Conservation (phyloP, 495 filamentous ascomycete genomes). For the Choiromyces venosus region DNA sequence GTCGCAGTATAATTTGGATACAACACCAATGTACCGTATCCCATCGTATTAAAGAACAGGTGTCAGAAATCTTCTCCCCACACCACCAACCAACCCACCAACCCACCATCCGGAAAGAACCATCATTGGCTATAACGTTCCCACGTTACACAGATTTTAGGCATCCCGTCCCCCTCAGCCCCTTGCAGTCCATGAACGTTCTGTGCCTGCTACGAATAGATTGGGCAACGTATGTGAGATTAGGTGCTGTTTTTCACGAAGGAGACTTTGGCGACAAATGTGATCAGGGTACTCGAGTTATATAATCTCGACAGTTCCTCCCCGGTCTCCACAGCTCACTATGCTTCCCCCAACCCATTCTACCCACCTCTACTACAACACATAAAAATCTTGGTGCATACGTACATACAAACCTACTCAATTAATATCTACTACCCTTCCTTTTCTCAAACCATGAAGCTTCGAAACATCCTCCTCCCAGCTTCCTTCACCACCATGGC, state of each 20-base stretch:
- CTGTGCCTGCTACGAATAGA: no score
- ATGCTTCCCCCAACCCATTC: neutral
- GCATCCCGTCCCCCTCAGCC: no score
- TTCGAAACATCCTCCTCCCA: neutral
- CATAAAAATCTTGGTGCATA: neutral
- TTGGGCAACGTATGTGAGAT: no score
- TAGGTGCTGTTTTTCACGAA: neutral
- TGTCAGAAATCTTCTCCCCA: no score
- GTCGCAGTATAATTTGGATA: no score
- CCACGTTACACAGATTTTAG: no score
- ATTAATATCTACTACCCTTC: neutral
- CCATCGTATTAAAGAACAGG: no score
- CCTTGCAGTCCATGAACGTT: no score
- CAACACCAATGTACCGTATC: no score
- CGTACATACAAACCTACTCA: neutral
- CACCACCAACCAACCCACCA: no score
- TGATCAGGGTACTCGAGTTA: neutral
- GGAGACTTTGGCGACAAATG: neutral
- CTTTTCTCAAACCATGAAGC: neutral
- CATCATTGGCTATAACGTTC: no score
- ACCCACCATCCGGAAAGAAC: no score
- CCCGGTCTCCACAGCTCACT: neutral
- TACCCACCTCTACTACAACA: neutral
- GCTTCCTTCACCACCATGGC: constrained; percentile 7
- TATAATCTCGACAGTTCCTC: neutral